Evolutionary conservation across 2,329 filamentous ascomycete species (phyloP), one percentile per base, ranked within the genome.

Genomic region (Daldinia sp.): DNA sequence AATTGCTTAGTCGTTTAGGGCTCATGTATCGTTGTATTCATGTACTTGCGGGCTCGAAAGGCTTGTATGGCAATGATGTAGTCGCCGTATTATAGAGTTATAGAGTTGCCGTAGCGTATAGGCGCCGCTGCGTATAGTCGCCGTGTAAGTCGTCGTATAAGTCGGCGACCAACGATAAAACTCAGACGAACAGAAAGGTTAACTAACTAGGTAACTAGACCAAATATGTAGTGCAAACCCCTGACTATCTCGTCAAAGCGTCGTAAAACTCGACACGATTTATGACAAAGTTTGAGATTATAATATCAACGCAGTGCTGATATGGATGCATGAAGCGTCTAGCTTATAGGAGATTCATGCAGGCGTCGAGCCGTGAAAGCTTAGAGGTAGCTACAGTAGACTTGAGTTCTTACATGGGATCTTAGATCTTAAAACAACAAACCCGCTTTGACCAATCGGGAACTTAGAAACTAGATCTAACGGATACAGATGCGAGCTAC

Each of bases 361-460:
- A 41, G 35, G 23, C 35, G 49, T 29, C 11, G 48, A 52, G 21
- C 45, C 30, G 48, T 25, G 9, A 48, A 53, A 39, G 23, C 17
- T 2, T n/a, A n/a, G n/a, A n/a, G n/a, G n/a, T n/a, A 23, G 39
- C 13, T 59, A 32, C 34, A 13, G 7, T 29, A 48, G 30, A 21
- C 32, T 37, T 21, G n/a, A 39, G 34, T 34, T 54, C 29, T 60
- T 19, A 48, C 27, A 27, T 54, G n/a, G 13, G 34, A 45, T 43
- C 54, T 41, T 58, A 23, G 27, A 58, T 58, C 19, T 60, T 35
- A 39, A 53, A 48, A 39, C 43, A 27, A 41, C 43, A 43, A 53
- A 48, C 17, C 34, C 39, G 29, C 5, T 39, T 29, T 21, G 21
- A 29, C 56, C 56, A 59, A 59, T 59, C 39, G 32, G 56, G 11